Evolutionary conservation across 2,329 filamentous ascomycete genomes (phyloP).

Genomic region (Clonostachys byssicola): DNA sequence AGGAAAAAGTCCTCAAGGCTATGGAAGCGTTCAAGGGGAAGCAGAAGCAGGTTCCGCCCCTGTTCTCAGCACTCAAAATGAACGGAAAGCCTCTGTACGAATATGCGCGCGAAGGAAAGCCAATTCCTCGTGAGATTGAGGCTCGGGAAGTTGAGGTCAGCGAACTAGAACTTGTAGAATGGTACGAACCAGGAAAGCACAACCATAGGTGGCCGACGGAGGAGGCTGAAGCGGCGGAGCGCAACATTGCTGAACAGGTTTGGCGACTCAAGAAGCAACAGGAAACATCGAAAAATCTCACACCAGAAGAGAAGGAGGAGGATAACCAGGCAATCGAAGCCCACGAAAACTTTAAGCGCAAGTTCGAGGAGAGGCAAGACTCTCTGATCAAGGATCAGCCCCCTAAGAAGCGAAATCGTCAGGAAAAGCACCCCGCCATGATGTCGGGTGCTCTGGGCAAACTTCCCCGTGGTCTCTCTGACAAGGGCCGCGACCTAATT

Average conservation of each 20-base stretch:
- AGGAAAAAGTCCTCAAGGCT: conserved; percentile 71
- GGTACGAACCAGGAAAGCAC: conserved; percentile 78
- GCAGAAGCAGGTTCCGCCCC: conserved; percentile 83
- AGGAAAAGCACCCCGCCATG: conserved; percentile 29
- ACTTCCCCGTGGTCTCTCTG: conserved; percentile 27
- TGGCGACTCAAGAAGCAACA: conserved; percentile 59
- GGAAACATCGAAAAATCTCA: conserved; percentile 41
- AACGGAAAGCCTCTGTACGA: conserved; percentile 94
- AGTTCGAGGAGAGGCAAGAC: conserved; percentile 54
- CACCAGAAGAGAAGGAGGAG: conserved; percentile 49
- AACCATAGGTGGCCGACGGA: conserved; percentile 73
- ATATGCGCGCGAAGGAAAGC: conserved; percentile 86
- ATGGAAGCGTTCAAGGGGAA: conserved; percentile 73
- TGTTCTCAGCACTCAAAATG: conserved; percentile 91
- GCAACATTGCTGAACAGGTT: conserved; percentile 69
- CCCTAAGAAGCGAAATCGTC: conserved; percentile 25
- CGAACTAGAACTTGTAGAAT: conserved; percentile 79
- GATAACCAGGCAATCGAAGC: conserved; percentile 50
- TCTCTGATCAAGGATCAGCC: conserved; percentile 48
- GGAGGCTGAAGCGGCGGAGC: conserved; percentile 73
- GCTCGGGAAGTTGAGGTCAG: conserved; percentile 73
- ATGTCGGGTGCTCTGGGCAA: conserved; percentile 56
- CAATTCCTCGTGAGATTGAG: conserved; percentile 81
- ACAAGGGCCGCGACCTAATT: not conserved
- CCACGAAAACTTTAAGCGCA: conserved; percentile 53